Conservation (phyloP, 371 early-diverging fungal genomes). For the Mucor lusitanicus region DNA sequence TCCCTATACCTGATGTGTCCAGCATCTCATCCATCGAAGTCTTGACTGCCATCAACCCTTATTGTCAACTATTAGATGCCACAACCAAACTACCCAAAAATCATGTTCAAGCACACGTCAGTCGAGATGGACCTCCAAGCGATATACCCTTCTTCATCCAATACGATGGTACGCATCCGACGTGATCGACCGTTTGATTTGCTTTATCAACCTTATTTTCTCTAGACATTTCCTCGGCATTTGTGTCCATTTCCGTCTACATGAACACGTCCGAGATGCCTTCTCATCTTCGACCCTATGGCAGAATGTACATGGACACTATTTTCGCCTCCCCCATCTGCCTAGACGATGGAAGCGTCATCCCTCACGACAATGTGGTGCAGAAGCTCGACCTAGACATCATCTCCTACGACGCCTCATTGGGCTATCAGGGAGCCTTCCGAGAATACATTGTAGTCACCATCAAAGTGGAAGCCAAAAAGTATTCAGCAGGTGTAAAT, state of each 20-base stretch:
- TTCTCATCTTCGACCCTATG: slow-evolving; percentile 43
- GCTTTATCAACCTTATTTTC: neutral
- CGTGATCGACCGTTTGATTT: neutral
- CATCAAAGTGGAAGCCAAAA: slow-evolving; percentile 47
- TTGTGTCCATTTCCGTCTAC: slow-evolving; percentile 45
- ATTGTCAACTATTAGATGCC: neutral
- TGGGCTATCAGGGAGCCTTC: slow-evolving; percentile 43
- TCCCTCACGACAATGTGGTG: slow-evolving; percentile 42
- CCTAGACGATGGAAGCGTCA: neutral
- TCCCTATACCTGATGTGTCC: slow-evolving; percentile 53
- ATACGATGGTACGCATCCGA: slow-evolving; percentile 45
- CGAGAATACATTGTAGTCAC: slow-evolving; percentile 44
- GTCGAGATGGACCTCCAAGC: slow-evolving; percentile 24
- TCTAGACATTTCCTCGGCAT: slow-evolving; percentile 55
- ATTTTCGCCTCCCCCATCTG: slow-evolving; percentile 38
- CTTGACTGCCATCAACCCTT: slow-evolving; percentile 35
- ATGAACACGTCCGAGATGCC: slow-evolving; percentile 49
- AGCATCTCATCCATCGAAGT: slow-evolving; percentile 56
- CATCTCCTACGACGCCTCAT: slow-evolving; percentile 37
- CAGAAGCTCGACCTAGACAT: slow-evolving; percentile 51
- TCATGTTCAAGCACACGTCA: slow-evolving; percentile 45
- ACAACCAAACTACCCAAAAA: slow-evolving; percentile 21
- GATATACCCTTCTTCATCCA: slow-evolving; percentile 53
- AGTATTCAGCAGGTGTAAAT: slow-evolving; percentile 48
- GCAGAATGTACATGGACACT: slow-evolving; percentile 54